Evolutionary conservation across 148 eudicot species (phyloP).

Genomic region (Bassia scoparia): DNA sequence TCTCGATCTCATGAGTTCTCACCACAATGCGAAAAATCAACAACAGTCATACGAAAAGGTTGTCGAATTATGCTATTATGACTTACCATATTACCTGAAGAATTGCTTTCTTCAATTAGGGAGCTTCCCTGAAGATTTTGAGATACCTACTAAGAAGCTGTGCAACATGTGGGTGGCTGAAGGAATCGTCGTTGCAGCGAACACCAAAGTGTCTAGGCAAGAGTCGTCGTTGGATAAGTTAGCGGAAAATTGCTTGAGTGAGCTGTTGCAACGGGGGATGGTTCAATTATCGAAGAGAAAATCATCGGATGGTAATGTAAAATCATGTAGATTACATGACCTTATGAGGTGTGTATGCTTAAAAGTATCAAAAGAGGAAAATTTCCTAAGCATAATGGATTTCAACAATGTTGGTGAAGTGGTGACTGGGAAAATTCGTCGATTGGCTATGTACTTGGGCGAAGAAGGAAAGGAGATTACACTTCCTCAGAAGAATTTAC

Average conservation of each 20-base stretch:
- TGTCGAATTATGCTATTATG: slow-evolving; percentile 39
- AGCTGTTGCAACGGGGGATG: slow-evolving; percentile 39
- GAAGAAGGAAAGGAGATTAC: slow-evolving; percentile 17
- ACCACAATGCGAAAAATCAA: slow-evolving; percentile 9
- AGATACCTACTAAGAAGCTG: slow-evolving; percentile 31
- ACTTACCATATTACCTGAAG: slow-evolving; percentile 42
- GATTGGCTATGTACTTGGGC: slow-evolving; percentile 28
- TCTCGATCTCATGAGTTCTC: slow-evolving; percentile 26
- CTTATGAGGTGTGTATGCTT: slow-evolving; percentile 42
- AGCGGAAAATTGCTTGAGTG: slow-evolving; percentile 38
- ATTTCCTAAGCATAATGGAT: slow-evolving; percentile 28
- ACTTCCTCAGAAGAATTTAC: slow-evolving; percentile 8
- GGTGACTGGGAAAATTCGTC: slow-evolving; percentile 11
- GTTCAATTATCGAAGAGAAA: slow-evolving; percentile 38
- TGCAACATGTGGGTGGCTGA: slow-evolving; percentile 48
- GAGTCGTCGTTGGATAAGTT: slow-evolving; percentile 37
- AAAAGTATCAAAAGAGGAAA: slow-evolving; percentile 32
- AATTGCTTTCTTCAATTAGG: slow-evolving; percentile 43
- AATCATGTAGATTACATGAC: slow-evolving; percentile 38
- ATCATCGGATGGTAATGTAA: slow-evolving; percentile 27
- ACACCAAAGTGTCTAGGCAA: slow-evolving; percentile 19
- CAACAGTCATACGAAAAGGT: slow-evolving; percentile 31
- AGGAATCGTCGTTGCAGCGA: slow-evolving; percentile 30
- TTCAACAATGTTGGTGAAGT: background rate
- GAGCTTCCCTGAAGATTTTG: slow-evolving; percentile 37